Evolutionary conservation across 768 basidiomycete genomes (phyloP).

Genomic region (Suillus discolor): DNA sequence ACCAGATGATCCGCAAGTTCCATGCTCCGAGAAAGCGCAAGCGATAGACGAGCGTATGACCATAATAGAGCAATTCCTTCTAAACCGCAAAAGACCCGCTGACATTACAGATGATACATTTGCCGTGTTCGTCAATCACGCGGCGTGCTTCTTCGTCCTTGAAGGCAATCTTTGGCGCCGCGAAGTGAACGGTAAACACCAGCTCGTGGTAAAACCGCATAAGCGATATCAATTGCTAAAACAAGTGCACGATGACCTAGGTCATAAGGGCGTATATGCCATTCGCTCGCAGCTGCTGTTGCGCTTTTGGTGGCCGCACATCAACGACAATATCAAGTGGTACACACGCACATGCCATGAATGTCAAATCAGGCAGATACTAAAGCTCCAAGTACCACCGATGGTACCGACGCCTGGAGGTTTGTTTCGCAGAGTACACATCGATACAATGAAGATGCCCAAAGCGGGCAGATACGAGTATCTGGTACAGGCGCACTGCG

Average conservation of each 20-base stretch:
- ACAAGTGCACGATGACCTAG: background rate
- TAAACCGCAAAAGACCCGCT: too few relatives aligned
- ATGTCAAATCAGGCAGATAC: too few relatives aligned
- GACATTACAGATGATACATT: too few relatives aligned
- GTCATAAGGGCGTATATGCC: conserved; percentile 9
- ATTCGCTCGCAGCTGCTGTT: background rate
- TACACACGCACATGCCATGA: too few relatives aligned
- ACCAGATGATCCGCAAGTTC: too few relatives aligned
- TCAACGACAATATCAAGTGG: too few relatives aligned
- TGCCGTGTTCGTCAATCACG: background rate
- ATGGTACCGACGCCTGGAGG: background rate
- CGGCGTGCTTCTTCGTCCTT: background rate
- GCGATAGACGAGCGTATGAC: too few relatives aligned
- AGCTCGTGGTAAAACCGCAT: background rate
- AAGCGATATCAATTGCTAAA: too few relatives aligned
- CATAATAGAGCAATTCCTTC: too few relatives aligned
- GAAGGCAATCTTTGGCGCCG: background rate
- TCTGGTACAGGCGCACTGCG: conserved; percentile 4
- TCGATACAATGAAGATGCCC: conserved; percentile 11
- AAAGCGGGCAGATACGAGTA: background rate
- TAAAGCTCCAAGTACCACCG: background rate
- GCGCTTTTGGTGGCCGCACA: conserved; percentile 1
- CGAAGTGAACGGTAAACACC: fast-evolving
- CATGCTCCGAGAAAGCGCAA: too few relatives aligned
- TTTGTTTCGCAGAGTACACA: background rate